These are phyloP conservation scores for Vinca minor DNA, from an alignment of 257 asterid genomes.

Conservation along the genomic window DNA sequence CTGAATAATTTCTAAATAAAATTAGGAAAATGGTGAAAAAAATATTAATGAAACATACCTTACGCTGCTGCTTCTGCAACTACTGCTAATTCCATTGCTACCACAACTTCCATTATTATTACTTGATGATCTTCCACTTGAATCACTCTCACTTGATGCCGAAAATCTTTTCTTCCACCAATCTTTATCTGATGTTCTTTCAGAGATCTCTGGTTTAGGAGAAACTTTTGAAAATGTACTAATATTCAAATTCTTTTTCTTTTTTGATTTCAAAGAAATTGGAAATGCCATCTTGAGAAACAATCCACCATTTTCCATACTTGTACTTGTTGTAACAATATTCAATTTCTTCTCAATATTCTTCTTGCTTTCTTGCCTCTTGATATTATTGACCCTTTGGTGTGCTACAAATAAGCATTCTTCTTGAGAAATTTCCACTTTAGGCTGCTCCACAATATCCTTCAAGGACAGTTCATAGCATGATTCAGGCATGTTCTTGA, in stretches of 20 bases:
- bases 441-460: slow-evolving; percentile 56
- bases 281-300: slow-evolving; percentile 62
- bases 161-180: slow-evolving; percentile 73
- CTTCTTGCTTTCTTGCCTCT: slow-evolving; percentile 31
- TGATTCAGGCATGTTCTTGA: slow-evolving; percentile 65
- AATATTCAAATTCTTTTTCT: slow-evolving; percentile 22
- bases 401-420: slow-evolving; percentile 14
- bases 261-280: slow-evolving; percentile 32
- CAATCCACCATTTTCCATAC: slow-evolving; percentile 44
- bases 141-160: slow-evolving; percentile 46
- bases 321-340: slow-evolving; percentile 23
- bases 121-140: slow-evolving; percentile 26
- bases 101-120: slow-evolving; percentile 23
- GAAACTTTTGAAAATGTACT: slow-evolving; percentile 34
- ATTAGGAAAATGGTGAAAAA: background rate
- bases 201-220: slow-evolving; percentile 35
- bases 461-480: slow-evolving; percentile 60
- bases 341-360: slow-evolving; percentile 18
- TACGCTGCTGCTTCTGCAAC: slow-evolving; percentile 15
- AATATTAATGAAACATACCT: slow-evolving; percentile 1
- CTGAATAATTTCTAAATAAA: too few species aligned
- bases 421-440: too few species aligned
- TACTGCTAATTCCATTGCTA: slow-evolving; percentile 18
- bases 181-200: too few species aligned
- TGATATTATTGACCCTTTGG: slow-evolving; percentile 23